phyloP scores from a whole-genome alignment of 2,329 filamentous ascomycete species.

The Trichophyton mentagrophytes region DNA sequence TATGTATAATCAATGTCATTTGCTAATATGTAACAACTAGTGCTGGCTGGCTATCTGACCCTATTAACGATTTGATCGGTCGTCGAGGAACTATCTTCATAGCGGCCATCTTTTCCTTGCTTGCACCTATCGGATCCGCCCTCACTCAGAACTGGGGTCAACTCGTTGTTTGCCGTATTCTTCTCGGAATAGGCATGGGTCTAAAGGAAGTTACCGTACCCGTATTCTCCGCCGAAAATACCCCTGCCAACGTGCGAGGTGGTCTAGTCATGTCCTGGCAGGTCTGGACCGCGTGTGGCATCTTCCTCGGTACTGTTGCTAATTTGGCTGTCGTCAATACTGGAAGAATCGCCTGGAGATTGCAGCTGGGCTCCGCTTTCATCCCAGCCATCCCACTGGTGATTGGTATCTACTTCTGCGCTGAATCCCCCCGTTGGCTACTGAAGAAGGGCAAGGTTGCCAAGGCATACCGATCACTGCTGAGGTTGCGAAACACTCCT shows the following conservation, averaged over 20 bases:
- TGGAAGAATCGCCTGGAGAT: constrained; percentile 48
- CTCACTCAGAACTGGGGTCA: constrained; percentile 47
- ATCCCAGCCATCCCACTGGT: constrained; percentile 50
- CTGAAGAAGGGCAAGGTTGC: constrained; percentile 53
- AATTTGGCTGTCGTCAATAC: constrained; percentile 52
- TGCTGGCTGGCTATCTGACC: constrained; percentile 56
- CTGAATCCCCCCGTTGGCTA: constrained; percentile 53
- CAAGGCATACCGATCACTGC: constrained; percentile 48
- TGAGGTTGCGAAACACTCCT: constrained; percentile 45
- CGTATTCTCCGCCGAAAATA: constrained; percentile 44
- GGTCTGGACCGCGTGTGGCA: constrained; percentile 43
- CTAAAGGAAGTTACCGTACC: constrained; percentile 46
- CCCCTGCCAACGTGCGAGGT: constrained; percentile 42
- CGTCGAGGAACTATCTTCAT: constrained; percentile 54
- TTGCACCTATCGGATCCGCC: constrained; percentile 55
- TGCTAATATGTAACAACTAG: constrained; percentile 44
- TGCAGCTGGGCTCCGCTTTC: constrained; percentile 53
- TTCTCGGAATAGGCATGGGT: constrained; percentile 52
- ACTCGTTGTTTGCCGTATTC: constrained; percentile 42
- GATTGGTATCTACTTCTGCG: constrained; percentile 47
- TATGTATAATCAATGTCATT: constrained; percentile 34
- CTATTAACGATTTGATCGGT: constrained; percentile 45
- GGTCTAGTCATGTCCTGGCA: constrained; percentile 46
- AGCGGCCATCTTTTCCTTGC: constrained; percentile 50
- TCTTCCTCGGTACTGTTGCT: constrained; percentile 55